Percentiles rank a stretch among this genome's conserved stretches.
phyloP scores from a whole-genome alignment of 2,329 filamentous ascomycete genomes.

The Colletotrichum spaethianum region DNA sequence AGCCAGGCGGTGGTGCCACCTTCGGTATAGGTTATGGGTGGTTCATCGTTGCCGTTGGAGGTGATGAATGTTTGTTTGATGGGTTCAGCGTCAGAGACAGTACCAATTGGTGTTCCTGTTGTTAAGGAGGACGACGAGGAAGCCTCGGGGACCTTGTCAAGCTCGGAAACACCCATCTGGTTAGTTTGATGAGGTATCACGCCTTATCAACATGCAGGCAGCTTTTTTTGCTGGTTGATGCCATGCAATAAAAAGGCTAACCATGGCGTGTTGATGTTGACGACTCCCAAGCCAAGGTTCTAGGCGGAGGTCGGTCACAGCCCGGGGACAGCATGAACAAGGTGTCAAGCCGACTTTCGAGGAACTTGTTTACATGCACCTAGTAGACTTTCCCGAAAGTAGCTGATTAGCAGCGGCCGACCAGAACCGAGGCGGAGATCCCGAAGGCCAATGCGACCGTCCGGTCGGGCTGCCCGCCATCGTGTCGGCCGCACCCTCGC shows the following conservation, averaged over 20 bases:
- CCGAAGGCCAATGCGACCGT: not conserved
- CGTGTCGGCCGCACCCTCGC: not conserved
- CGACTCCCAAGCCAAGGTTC: not conserved
- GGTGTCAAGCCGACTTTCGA: not conserved
- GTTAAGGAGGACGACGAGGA: too few relatives aligned
- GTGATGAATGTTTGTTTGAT: too few relatives aligned
- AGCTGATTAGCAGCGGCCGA: not conserved
- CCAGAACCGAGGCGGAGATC: not conserved
- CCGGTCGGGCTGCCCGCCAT: constrained; percentile 1
- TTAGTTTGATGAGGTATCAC: not conserved
- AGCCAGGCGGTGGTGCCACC: too few relatives aligned
- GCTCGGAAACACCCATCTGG: not conserved
- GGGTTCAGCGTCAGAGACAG: too few relatives aligned
- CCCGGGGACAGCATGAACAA: not conserved
- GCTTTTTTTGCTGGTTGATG: not conserved
- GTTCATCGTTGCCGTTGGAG: too few relatives aligned
- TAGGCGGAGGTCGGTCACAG: not conserved
- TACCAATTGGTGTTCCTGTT: too few relatives aligned
- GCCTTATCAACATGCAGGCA: not conserved
- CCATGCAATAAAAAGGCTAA: not conserved
- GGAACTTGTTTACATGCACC: not conserved
- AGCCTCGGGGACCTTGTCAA: not conserved
- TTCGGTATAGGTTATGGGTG: too few relatives aligned
- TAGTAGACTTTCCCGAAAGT: not conserved
- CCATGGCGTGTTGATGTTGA: not conserved